Evolutionary conservation across 1,139 yeast species (phyloP).

Genomic region (Yamadazyma dushanensis): DNA sequence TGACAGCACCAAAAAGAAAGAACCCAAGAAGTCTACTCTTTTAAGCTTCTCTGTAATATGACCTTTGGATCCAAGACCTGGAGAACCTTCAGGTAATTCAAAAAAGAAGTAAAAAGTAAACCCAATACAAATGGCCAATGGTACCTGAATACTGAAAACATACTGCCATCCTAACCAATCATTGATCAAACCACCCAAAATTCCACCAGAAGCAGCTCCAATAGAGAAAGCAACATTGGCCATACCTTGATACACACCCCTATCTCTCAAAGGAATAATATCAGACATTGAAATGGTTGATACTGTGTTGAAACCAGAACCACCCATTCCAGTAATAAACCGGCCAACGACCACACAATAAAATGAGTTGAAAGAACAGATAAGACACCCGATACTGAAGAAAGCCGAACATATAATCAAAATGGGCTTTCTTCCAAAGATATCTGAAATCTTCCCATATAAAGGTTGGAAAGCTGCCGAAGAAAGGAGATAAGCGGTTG

Average conservation of each 20-base stretch:
- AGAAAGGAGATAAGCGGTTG: conserved; percentile 43
- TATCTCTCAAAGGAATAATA: conserved; percentile 49
- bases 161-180: conserved; percentile 80
- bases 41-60: conserved; percentile 42
- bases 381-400: conserved; percentile 41
- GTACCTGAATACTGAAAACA: conserved; percentile 55
- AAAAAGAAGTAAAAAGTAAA: conserved; percentile 36
- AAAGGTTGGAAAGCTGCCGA: conserved; percentile 61
- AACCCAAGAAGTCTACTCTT: conserved; percentile 74
- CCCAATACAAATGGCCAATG: conserved; percentile 58
- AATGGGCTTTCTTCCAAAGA: conserved; percentile 68
- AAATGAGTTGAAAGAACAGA: conserved; percentile 42
- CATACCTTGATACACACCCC: conserved; percentile 55
- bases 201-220: conserved; percentile 59
- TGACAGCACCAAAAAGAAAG: conserved; percentile 56
- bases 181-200: conserved; percentile 66
- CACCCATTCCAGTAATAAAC: conserved; percentile 58
- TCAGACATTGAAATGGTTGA: conserved; percentile 56
- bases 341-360: conserved; percentile 57
- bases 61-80: conserved; percentile 48
- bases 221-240: conserved; percentile 49
- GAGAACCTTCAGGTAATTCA: conserved; percentile 48
- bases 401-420: conserved; percentile 35
- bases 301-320: conserved; percentile 52
- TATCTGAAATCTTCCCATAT: conserved; percentile 83